Evolutionary conservation across 106 monocot species (phyloP), one percentile per base, ranked within the genome.

Genomic region (Platanthera guangdongensis): DNA sequence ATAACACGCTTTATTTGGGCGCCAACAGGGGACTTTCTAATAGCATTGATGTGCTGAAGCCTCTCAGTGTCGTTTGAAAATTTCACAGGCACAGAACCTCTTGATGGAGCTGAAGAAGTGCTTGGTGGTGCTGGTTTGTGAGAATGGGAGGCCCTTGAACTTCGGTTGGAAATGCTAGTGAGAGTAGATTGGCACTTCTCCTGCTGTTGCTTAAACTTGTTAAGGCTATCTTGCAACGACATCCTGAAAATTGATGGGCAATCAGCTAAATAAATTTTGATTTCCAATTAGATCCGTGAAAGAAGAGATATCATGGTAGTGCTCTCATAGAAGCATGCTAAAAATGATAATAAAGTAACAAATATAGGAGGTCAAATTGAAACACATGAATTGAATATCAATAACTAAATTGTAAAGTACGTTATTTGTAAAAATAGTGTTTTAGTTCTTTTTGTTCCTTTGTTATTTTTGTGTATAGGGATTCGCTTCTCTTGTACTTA

Each of bases 31-130:
- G 90, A 89, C 77, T 96, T 96, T 75, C 90, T 80, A 59, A 96
- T 92, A 12, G 82, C 28, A 75, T 95, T 90, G 64, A 95, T 95
- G 74, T 95, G 92, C 64, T 92, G 92, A 57, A 95, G 88, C 81
- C 95, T 90, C 74, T 95, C 92, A 1, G 95, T 92, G 62, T 95
- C 95, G 82, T 88, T 90, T 50, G 95, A 95, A 67, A 95, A 95
- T 76, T 92, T 95, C 12, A 90, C 80, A 49, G 87, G 77, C 6
- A 74, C 18, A 46, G 76, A 67, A 64, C 81, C 57, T 72, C 86
- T 90, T 55, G 86, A 19, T 12, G 87, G 80, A 12, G 76, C 54
- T 8, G 74, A 51, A 57, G 76, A 74, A 63, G 74, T 71, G 77
- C 62, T 73, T 22, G 68, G 48, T 0, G 76, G 76, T 7, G 75